Conservation (phyloP, 2,329 filamentous ascomycete species). For the Xylariaceae sp. region DNA sequence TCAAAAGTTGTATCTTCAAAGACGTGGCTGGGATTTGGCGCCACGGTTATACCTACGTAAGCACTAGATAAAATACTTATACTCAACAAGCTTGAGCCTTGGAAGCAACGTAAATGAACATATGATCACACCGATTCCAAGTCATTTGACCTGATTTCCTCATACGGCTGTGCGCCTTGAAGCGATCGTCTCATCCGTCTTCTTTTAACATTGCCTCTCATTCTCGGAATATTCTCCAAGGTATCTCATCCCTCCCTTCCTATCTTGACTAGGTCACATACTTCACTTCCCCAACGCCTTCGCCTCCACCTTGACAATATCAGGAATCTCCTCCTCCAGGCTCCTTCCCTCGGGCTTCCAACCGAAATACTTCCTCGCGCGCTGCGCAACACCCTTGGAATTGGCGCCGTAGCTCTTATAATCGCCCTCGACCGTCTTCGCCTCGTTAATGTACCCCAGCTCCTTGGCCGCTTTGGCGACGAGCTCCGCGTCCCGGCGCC, state of each 20-base stretch:
- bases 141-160: too few relatives aligned
- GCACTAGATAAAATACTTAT: too few relatives aligned
- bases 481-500: constrained; percentile 53
- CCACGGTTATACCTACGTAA: too few relatives aligned
- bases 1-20: too few relatives aligned
- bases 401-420: constrained; percentile 35
- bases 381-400: constrained; percentile 38
- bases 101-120: too few relatives aligned
- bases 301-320: constrained; percentile 35
- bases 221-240: neutral
- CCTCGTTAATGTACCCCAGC: constrained; percentile 40
- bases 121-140: too few relatives aligned
- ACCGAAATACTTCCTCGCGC: constrained; percentile 41
- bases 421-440: constrained; percentile 25
- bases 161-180: too few relatives aligned
- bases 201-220: neutral
- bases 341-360: constrained; percentile 37
- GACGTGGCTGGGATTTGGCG: too few relatives aligned
- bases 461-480: constrained; percentile 53
- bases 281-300: constrained; percentile 29
- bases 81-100: too few relatives aligned
- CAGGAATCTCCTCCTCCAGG: constrained; percentile 36
- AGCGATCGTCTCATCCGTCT: neutral
- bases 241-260: neutral
- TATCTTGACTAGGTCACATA: too few relatives aligned